Evolutionary conservation across 371 early-diverging fungal species (phyloP).

Genomic region (Mucor piriformis): DNA sequence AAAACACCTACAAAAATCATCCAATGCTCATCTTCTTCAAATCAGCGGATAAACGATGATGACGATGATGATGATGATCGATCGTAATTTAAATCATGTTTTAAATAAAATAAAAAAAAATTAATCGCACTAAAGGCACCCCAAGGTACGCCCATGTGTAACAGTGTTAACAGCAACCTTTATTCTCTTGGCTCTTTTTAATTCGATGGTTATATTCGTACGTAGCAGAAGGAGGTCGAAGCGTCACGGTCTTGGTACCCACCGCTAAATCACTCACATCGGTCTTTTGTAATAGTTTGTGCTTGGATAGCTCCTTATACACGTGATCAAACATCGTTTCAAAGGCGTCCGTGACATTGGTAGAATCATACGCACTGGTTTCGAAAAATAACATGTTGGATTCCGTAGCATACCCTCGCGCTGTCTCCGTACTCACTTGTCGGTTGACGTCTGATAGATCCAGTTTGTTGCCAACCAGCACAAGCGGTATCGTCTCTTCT

Average conservation of each 20-base stretch:
- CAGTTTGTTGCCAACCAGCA: slow-evolving; percentile 98
- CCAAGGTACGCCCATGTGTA: too few species aligned
- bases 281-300: slow-evolving; percentile 16
- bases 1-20: neutral
- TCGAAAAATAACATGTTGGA: slow-evolving; percentile 86
- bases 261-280: slow-evolving; percentile 9
- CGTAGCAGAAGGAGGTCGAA: slow-evolving; percentile 18
- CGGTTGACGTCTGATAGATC: slow-evolving; percentile 81
- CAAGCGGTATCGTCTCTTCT: slow-evolving; percentile 87
- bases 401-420: slow-evolving; percentile 79
- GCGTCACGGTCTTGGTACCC: slow-evolving; percentile 7
- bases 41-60: neutral
- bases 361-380: slow-evolving; percentile 90
- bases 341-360: slow-evolving; percentile 85
- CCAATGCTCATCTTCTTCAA: neutral
- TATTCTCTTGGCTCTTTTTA: neutral
- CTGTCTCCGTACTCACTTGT: slow-evolving; percentile 67
- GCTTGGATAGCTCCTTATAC: slow-evolving; percentile 21
- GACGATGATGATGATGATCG: neutral
- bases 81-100: too few species aligned
- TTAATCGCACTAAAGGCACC: too few species aligned
- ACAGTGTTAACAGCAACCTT: slow-evolving; percentile 5
- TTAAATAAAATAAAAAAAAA: too few species aligned
- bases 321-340: slow-evolving; percentile 26
- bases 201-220: slow-evolving; percentile 5